A percentile compares a stretch with the other conserved stretches of the same genome.
These are phyloP conservation scores for Marsdenia floribunda DNA, from an alignment of 257 asterid genomes.

Conservation along the genomic window DNA sequence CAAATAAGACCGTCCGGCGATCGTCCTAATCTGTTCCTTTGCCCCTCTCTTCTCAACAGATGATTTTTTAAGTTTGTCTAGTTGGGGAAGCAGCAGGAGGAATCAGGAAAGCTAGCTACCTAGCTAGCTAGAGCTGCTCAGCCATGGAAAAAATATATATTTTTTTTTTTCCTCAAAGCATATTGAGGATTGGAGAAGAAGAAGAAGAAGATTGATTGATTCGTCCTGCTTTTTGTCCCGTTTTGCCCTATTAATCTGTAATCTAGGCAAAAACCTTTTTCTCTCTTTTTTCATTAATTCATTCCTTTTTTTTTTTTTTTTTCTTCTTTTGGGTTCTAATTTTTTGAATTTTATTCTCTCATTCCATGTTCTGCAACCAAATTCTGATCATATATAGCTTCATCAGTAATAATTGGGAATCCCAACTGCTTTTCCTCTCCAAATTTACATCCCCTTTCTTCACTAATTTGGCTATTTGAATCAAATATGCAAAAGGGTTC, in stretches of 20 bases:
- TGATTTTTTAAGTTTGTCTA: constrained; percentile 18
- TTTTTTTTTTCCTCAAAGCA: constrained; percentile 17
- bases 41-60: constrained; percentile 11
- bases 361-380: no score
- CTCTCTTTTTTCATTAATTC: background rate
- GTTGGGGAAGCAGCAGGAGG: constrained; percentile 20
- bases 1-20: no score
- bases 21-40: background rate
- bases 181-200: constrained; percentile 9
- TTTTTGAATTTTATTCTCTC: background rate
- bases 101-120: constrained; percentile 18
- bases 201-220: constrained; percentile 4
- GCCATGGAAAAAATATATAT: constrained; percentile 27
- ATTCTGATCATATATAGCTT: no score
- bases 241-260: background rate
- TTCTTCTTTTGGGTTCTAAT: background rate
- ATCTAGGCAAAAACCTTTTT: background rate
- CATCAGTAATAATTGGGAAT: no score
- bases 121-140: no score
- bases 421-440: no score
- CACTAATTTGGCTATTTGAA: no score
- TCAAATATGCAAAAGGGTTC: no score
- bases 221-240: background rate
- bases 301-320: background rate
- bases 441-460: no score